Percentiles rank a stretch among this genome's conserved stretches.
Conservation (phyloP, 202 grass and related monocot species). For the Thinopyrum obtusiflorum region DNA sequence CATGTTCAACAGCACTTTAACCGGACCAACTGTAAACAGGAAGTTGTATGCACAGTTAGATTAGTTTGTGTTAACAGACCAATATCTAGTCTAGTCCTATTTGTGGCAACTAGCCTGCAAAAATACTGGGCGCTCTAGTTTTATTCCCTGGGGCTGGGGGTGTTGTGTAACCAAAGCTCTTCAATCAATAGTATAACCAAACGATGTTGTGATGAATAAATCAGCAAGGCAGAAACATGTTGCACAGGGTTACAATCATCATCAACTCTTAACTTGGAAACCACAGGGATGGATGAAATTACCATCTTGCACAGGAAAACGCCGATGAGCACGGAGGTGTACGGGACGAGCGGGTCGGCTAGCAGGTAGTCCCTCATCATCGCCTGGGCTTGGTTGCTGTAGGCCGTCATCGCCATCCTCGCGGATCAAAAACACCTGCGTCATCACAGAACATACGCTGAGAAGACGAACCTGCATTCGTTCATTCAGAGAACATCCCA, state of each 20-base stretch:
- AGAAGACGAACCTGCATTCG: constrained; percentile 5
- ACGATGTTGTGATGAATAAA: background rate
- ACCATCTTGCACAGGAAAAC: constrained; percentile 93
- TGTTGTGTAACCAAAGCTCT: background rate
- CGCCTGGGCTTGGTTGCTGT: constrained; percentile 64
- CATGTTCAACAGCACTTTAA: background rate
- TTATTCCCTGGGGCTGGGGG: background rate
- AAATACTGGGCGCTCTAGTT: background rate
- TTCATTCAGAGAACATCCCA: background rate
- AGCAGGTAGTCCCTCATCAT: constrained; percentile 80
- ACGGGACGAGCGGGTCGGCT: constrained; percentile 66
- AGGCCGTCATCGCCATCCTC: constrained; percentile 49
- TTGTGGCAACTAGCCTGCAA: constrained; percentile 10
- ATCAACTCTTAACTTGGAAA: background rate
- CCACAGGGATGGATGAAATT: constrained; percentile 6
- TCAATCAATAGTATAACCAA: background rate
- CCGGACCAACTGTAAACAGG: background rate
- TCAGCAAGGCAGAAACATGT: background rate
- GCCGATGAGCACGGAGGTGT: constrained; percentile 70
- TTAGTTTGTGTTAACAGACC: background rate
- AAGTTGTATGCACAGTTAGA: background rate
- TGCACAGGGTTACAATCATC: background rate
- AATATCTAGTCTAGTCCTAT: constrained; percentile 27
- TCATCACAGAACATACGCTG: background rate
- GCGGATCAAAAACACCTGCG: constrained; percentile 32